Base-by-base conservation (phyloP, 805 yeast species). In the Myxozyma vanderwaltii region DNA sequence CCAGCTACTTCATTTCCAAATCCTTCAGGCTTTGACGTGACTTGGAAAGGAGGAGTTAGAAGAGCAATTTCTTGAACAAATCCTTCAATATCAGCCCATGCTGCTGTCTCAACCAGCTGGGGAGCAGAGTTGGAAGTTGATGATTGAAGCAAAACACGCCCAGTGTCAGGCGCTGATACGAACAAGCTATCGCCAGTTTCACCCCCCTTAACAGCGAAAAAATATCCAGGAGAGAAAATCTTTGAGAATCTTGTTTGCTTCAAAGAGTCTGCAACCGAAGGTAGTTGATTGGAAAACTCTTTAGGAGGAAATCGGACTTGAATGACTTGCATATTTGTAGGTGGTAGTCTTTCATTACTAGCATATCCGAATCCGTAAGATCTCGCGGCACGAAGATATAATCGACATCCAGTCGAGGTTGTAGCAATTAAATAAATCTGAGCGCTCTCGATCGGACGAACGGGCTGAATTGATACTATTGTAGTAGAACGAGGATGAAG, bases 1-100 rank as follows among this genome's bases (percentile, higher is more conserved):
- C 92, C 85, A 0, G 97, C 96, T 72, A 89, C 84, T 59, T 85
- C 85, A 70, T 92, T 91, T 8, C 90, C 89, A 70, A 85, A 89
- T 1, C 97, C 96, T 66, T 79, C 82, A 21, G 96, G 96, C 46
- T 82, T 82, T 44, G 82, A 75, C 0, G 92, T 81, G 1, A 95
- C 89, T 68, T 82, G 81, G 78, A 86, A 86, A 1, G 85, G 76
- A 15, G 88, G 84, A 0, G 92, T 82, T 45, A 89, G 69, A 62
- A 86, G 88, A 17, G 84, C 82, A 63, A 91, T 85, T 50, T 88
- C 89, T 68, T 86, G 91, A 26, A 91, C 84, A 35, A 75, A 74
- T 13, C 85, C 84, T 39, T 81, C 81, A 13, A 82, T 77, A 47
- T 82, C 86, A 50, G 88, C 73, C 67, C 86, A 82, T 55, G 91